phyloP scores from a whole-genome alignment of 352 stramenopile species.

The Globisporangium cederbergense region DNA sequence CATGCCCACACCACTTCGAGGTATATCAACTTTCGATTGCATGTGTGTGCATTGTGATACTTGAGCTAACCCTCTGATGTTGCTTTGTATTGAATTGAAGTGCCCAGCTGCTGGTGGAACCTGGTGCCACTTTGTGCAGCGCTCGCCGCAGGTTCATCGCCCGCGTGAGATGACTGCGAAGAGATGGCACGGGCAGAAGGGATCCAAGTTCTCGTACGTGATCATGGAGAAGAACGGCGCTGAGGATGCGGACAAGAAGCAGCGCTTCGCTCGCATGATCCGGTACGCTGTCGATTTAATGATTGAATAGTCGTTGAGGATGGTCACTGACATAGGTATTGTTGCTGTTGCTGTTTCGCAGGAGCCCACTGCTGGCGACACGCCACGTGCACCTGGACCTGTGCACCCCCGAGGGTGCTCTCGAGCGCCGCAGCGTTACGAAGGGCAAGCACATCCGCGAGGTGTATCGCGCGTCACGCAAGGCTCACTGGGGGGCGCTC shows the following conservation, averaged over 20 bases:
- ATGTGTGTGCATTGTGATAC: not conserved
- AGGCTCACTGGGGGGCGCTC: slow-evolving; percentile 75
- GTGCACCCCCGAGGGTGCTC: slow-evolving; percentile 72
- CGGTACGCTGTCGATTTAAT: slow-evolving; percentile 21
- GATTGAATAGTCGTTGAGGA: not conserved
- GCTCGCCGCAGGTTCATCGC: slow-evolving; percentile 65
- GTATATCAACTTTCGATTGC: slow-evolving; percentile 17
- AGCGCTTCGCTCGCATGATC: slow-evolving; percentile 56
- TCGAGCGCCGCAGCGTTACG: slow-evolving; percentile 76
- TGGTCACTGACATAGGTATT: slow-evolving; percentile 10
- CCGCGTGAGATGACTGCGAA: slow-evolving; percentile 71
- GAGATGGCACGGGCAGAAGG: slow-evolving; percentile 82
- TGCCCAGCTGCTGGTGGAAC: slow-evolving; percentile 66
- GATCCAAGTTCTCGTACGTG: slow-evolving; percentile 86
- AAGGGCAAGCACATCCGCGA: slow-evolving; percentile 72
- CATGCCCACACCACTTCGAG: slow-evolving; percentile 73
- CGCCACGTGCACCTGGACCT: slow-evolving; percentile 81
- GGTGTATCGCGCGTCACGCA: slow-evolving; percentile 77
- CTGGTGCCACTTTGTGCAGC: slow-evolving; percentile 88
- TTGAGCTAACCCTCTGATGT: not conserved
- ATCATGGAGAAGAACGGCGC: slow-evolving; percentile 68
- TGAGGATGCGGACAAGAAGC: slow-evolving; percentile 21
- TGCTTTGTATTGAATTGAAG: slow-evolving; percentile 17
- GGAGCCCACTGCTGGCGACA: slow-evolving; percentile 63
- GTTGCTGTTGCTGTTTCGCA: slow-evolving; percentile 5